These are phyloP conservation scores for Opeltia flavorubescens DNA, from an alignment of 495 filamentous ascomycete species.

Conservation along the genomic window DNA sequence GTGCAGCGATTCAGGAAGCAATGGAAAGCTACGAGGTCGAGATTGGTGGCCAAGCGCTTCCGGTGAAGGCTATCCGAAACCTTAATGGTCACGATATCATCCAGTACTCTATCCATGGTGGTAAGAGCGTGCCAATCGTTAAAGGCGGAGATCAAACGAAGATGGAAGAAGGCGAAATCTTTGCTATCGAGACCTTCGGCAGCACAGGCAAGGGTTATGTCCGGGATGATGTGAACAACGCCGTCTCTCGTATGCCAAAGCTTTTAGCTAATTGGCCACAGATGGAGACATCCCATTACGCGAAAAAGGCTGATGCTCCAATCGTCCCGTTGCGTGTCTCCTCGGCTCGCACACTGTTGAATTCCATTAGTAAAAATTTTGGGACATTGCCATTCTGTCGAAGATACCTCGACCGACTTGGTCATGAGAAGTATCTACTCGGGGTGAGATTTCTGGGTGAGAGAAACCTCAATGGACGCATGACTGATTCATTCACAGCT, in stretches of 20 bases:
- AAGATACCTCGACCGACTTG: conserved; percentile 49
- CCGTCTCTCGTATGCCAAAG: neutral
- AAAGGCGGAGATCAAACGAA: conserved; percentile 43
- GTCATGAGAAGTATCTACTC: conserved; percentile 43
- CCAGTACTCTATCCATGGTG: conserved; percentile 45
- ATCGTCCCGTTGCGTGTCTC: conserved; percentile 36
- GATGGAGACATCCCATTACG: conserved; percentile 41
- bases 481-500: conserved; percentile 21
- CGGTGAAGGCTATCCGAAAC: conserved; percentile 44
- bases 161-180: conserved; percentile 54
- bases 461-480: too few relatives aligned
- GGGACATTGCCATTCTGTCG: conserved; percentile 47
- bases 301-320: conserved; percentile 36
- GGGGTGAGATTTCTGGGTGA: conserved; percentile 26
- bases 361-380: conserved; percentile 50
- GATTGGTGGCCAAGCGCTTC: conserved; percentile 38
- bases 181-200: conserved; percentile 54
- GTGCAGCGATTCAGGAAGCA: conserved; percentile 48
- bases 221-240: conserved; percentile 26
- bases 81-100: conserved; percentile 47
- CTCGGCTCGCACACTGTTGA: conserved; percentile 42
- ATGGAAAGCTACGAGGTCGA: conserved; percentile 57
- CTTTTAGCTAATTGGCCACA: conserved; percentile 17
- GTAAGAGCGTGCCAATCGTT: conserved; percentile 47
- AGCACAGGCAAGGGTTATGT: conserved; percentile 39